Evolutionary conservation across 2,329 filamentous ascomycete genomes (phyloP), one percentile per base, ranked within the genome.

Genomic region (Epichloe elymi): DNA sequence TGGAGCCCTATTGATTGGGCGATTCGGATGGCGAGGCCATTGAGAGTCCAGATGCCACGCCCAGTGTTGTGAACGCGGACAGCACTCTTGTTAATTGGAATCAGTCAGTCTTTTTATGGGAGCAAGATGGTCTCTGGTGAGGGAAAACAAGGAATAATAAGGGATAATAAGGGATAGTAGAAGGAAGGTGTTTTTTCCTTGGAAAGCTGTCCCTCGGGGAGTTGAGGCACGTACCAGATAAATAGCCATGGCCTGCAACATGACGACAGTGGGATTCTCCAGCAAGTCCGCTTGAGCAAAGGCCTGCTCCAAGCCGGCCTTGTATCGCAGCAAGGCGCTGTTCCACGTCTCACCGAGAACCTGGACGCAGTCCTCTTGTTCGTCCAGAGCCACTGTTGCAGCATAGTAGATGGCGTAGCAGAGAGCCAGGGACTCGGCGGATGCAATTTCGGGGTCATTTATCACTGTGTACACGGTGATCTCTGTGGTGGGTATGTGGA

Each of bases 1-100:
- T 82, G 78, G 2, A 82, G 65, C 0, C 78, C 78, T 30, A 80
- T 70, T 2, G 68, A 67, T 53, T 75, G 68, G 2, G 71, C 74
- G 17, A 73, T 65, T 8, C 74, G 67, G 33, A 76, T 64, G 2
- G 69, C 69, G 3, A 74, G 61, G 0, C 72, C 72, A 26, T 67
- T 70, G 10, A 74, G 53, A 1, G 65, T 66, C 66, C 70, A 72
- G 3, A 66, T 57, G 3, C 65, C 62, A 12, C 63, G 60, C 11
- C 67, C 63, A 0, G 59, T 60, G 26, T 66, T 67, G 49, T 66
- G 59, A 12, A 60, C 58, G 2, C 66, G 61, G 6, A 68, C 54
- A 0, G 61, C 45, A 19, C 33, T 43, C 39, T 20, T 20, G 8
- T 4, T 19, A 1, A 11, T 15, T 23, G 48, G 46, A 30, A 30